These are phyloP conservation scores for Dactylellina leptospora DNA, from an alignment of 2,329 filamentous ascomycete species.

Conservation along the genomic window DNA sequence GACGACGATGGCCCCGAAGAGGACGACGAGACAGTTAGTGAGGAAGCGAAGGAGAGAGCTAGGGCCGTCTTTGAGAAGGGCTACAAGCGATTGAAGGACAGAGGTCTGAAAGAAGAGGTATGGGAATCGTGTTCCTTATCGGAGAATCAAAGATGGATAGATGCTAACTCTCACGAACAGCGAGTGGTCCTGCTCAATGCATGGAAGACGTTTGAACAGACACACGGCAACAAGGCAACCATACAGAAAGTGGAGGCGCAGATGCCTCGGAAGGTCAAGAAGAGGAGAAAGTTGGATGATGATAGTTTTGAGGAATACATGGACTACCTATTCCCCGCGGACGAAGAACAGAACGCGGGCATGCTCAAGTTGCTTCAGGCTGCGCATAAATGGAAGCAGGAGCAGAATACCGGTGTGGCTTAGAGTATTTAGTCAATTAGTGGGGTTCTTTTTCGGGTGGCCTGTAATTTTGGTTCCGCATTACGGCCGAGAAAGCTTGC, in stretches of 20 bases:
- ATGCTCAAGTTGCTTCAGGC: slow-evolving; percentile 83
- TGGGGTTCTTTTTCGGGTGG: slow-evolving; percentile 1
- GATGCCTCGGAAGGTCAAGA: slow-evolving; percentile 94
- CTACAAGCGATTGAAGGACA: slow-evolving; percentile 85
- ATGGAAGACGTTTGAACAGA: slow-evolving; percentile 90
- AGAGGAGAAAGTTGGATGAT: slow-evolving; percentile 88
- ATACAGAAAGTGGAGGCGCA: slow-evolving; percentile 85
- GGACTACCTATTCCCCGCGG: slow-evolving; percentile 95
- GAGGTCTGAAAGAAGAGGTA: slow-evolving; percentile 87
- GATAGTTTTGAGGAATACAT: slow-evolving; percentile 95
- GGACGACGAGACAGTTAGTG: slow-evolving; percentile 73
- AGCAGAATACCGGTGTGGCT: slow-evolving; percentile 62
- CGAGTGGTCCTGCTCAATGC: slow-evolving; percentile 89
- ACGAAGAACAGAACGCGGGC: slow-evolving; percentile 85
- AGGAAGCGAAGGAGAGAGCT: slow-evolving; percentile 82
- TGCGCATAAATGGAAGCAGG: slow-evolving; percentile 87
- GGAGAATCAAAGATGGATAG: slow-evolving; percentile 55
- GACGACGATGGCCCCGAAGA: slow-evolving; percentile 69
- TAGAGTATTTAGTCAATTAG: slow-evolving; percentile 8
- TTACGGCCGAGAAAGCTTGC: background rate
- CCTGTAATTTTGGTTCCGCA: background rate
- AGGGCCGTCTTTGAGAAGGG: slow-evolving; percentile 85
- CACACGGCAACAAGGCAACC: slow-evolving; percentile 78
- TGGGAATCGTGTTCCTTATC: slow-evolving; percentile 53
- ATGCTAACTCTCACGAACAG: slow-evolving; percentile 60